These are phyloP conservation scores for Oropetium thomaeum DNA, from an alignment of 176 grass and related monocot genomes.

Conservation along the genomic window DNA sequence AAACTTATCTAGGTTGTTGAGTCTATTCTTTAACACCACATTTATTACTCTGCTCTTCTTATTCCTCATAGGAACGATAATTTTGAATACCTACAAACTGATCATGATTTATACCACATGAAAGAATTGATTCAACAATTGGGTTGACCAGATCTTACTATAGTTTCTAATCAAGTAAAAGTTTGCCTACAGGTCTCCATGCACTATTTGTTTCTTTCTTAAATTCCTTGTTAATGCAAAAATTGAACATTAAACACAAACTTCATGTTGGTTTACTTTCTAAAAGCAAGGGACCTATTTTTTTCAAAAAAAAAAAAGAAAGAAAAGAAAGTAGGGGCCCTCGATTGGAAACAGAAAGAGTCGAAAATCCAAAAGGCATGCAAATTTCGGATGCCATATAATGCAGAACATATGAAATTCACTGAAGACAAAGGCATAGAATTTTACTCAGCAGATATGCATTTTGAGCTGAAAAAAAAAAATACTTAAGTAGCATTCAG, in stretches of 20 bases:
- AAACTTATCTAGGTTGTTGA: background rate
- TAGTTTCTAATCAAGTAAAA: background rate
- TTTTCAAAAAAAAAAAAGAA: no score
- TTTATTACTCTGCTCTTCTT: background rate
- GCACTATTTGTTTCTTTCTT: no score
- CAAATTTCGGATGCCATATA: background rate
- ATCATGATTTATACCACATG: background rate
- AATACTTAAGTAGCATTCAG: conserved; percentile 23
- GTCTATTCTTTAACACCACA: background rate
- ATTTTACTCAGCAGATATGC: background rate
- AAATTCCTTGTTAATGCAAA: background rate
- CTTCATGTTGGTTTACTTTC: background rate
- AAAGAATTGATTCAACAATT: background rate
- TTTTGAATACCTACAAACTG: background rate
- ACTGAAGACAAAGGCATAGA: background rate
- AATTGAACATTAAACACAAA: background rate
- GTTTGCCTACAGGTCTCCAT: background rate
- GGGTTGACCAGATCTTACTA: background rate
- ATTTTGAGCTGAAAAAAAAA: conserved; percentile 5
- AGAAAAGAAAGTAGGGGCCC: background rate
- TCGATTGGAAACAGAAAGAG: background rate
- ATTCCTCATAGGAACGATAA: background rate
- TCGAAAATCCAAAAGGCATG: background rate
- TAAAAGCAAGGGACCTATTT: background rate
- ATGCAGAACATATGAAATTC: background rate